phyloP scores from a whole-genome alignment of 257 asterid genomes.

The Solanum raphanifolium region DNA sequence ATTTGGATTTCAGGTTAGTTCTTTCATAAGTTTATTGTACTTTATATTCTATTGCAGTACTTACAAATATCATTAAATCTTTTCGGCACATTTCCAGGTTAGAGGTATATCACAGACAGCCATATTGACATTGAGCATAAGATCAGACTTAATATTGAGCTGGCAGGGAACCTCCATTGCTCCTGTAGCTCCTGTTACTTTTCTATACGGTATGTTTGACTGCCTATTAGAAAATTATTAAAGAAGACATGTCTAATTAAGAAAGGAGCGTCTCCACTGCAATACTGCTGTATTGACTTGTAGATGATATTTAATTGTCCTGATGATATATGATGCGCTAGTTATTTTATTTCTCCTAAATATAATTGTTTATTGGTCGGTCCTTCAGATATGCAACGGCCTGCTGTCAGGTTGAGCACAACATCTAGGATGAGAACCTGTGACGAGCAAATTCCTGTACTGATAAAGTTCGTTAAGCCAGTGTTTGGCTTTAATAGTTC shows the following conservation, averaged over 20 bases:
- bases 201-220: constrained; percentile 64
- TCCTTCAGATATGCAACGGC: constrained; percentile 63
- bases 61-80: background rate
- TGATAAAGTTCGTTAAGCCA: constrained; percentile 69
- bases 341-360: background rate
- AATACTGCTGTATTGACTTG: background rate
- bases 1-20: constrained; percentile 78
- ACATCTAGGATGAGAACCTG: constrained; percentile 49
- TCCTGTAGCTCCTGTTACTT: constrained; percentile 65
- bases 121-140: constrained; percentile 56
- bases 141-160: constrained; percentile 43
- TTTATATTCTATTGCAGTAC: background rate
- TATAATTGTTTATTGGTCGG: constrained; percentile 7
- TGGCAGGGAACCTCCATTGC: constrained; percentile 79
- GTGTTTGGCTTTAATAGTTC: constrained; percentile 77
- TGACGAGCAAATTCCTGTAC: constrained; percentile 40
- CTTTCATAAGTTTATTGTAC: background rate
- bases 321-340: background rate
- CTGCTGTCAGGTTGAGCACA: constrained; percentile 67
- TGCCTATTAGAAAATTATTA: background rate
- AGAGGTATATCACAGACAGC: constrained; percentile 42
- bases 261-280: background rate
- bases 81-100: constrained; percentile 32
- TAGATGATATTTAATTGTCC: background rate
- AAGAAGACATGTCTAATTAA: background rate